Evolutionary conservation across 2,329 filamentous ascomycete species (phyloP), one percentile per base, ranked within the genome.

Genomic region (Verticillium klebahnii): DNA sequence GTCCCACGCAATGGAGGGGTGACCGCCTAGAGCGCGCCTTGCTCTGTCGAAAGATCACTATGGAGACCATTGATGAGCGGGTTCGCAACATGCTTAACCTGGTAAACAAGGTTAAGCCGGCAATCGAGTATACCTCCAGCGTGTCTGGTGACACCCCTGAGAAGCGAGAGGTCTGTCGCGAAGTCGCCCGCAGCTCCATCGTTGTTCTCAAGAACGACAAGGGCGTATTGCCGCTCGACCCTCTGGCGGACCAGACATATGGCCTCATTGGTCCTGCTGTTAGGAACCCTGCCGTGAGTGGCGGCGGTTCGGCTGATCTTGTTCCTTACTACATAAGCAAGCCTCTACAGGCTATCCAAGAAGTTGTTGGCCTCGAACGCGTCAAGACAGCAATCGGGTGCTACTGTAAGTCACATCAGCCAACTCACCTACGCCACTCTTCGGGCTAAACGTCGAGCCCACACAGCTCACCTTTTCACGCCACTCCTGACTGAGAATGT

Each of bases 301-400:
- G 74, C 8, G 74, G 74, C 0, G 74, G 74, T 5, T 71, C 68
- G 45, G 72, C 74, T 0, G 69, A 66, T 11, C 62, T 75, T 4
- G 64, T 65, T 1, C 68, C 73, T 2, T 73, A 74, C 52, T 72
- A 73, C 50, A 67, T 69, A 4, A 67, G 68, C n/a, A 70, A 70
- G 1, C 67, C 70, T 2, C 70, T 67, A 15, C 68, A 75, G 36
- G 72, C 68, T 19, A 69, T 75, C 66, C 82, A 80, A 23, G 79
- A 78, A 59, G 63, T 52, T 12, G 59, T 56, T 1, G 64, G 62
- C 0, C 52, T 59, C n/a, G 59, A 66, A 58, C 73, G 15, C 77
- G 59, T 81, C 0, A 71, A 70, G 1, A 89, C 85, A 68, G 78
- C 83, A 1, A 81, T 88, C 37, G 88, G 88, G 2, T 83, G 82